Evolutionary conservation across 768 basidiomycete species (phyloP).

Genomic region (Cubamyces sp.): DNA sequence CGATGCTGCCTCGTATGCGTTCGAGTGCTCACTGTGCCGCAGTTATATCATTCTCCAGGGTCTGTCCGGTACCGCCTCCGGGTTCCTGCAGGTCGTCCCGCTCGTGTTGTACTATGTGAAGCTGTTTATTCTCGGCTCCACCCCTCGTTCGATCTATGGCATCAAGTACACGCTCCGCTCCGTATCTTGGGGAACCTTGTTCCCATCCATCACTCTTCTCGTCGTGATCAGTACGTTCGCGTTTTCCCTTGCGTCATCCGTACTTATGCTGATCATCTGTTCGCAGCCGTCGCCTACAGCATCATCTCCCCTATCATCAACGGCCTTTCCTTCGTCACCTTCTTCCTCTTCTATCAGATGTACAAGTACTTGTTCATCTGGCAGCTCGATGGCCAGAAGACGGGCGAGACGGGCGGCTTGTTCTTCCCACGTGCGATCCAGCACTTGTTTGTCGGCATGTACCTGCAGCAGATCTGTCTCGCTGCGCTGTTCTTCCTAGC

Average conservation of each 20-base stretch:
- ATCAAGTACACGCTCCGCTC: conserved; percentile 77
- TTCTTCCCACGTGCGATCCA: conserved; percentile 96
- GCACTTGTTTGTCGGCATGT: conserved; percentile 92
- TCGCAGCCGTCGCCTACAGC: conserved; percentile 72
- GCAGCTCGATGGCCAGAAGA: conserved; percentile 68
- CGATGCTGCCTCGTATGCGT: neutral
- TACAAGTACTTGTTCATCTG: conserved; percentile 60
- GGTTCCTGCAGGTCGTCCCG: conserved; percentile 78
- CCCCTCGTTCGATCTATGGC: conserved; percentile 80
- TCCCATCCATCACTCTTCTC: conserved; percentile 78
- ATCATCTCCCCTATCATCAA: conserved; percentile 94
- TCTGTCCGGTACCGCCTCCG: conserved; percentile 75
- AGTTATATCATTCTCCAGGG: conserved; percentile 84
- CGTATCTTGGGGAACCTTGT: conserved; percentile 76
- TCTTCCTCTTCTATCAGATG: conserved; percentile 81
- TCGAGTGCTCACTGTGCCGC: conserved; percentile 4
- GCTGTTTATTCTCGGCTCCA: conserved; percentile 83
- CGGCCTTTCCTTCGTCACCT: conserved; percentile 80
- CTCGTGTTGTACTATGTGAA: conserved; percentile 90
- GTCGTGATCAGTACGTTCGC: conserved; percentile 72
- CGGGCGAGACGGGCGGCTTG: conserved; percentile 84
- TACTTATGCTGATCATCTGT: conserved; percentile 6
- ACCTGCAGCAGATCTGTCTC: conserved; percentile 87
- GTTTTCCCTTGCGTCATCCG: neutral
- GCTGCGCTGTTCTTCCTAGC: conserved; percentile 91